Percentiles rank a stretch among this genome's conserved stretches.
These are phyloP conservation scores for Ensete ventricosum DNA, from an alignment of 176 grass and related monocot species.

Conservation along the genomic window DNA sequence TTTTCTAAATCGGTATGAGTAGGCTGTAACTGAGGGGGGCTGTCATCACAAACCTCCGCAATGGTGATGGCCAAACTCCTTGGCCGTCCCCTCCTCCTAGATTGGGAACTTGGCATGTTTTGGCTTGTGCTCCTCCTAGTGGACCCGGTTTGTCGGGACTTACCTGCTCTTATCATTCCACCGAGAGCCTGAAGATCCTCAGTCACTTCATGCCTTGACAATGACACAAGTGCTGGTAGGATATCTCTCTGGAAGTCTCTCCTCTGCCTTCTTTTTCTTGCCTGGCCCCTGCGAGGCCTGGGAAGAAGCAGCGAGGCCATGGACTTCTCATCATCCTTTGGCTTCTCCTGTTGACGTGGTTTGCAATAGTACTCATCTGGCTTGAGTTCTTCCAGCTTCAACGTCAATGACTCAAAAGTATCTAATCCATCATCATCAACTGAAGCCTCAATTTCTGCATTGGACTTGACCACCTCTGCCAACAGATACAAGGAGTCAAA, in stretches of 20 bases:
- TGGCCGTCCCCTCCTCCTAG: conserved; percentile 36
- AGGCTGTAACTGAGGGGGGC: neutral
- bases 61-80: conserved; percentile 20
- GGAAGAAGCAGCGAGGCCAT: conserved; percentile 40
- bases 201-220: conserved; percentile 68
- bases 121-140: conserved; percentile 23
- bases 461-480: conserved; percentile 40
- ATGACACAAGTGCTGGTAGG: conserved; percentile 56
- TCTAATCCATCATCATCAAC: conserved; percentile 45
- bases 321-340: conserved; percentile 35
- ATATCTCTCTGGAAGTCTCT: conserved; percentile 85
- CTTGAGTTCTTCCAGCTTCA: conserved; percentile 75
- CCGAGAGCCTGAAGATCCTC: conserved; percentile 75
- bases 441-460: conserved; percentile 19
- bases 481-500: conserved; percentile 49
- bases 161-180: conserved; percentile 53
- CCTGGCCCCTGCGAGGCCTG: conserved; percentile 48
- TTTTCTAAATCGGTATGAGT: conserved; percentile 6
- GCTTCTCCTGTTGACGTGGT: conserved; percentile 19
- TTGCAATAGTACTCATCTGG: conserved; percentile 47
- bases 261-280: conserved; percentile 62
- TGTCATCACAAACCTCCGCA: neutral
- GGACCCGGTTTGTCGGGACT: conserved; percentile 38
- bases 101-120: conserved; percentile 9
- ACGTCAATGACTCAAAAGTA: conserved; percentile 66